phyloP scores from a whole-genome alignment of 306 rosid genomes.

The Geum urbanum region DNA sequence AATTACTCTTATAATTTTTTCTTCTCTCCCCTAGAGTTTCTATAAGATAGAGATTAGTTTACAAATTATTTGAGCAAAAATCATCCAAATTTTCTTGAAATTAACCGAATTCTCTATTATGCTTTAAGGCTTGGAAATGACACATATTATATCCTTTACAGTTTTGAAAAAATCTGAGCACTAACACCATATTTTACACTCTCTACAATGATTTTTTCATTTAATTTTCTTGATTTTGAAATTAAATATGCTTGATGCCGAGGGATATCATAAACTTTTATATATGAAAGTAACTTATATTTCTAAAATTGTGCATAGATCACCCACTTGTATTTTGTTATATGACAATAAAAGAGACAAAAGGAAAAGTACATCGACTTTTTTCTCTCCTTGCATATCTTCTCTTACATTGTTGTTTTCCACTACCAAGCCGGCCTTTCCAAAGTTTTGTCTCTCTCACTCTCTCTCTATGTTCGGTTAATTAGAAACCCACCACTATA shows the following conservation, averaged over 20 bases:
- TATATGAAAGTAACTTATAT: neutral
- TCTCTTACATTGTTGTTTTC: constrained; percentile 39
- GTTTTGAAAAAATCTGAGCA: constrained; percentile 13
- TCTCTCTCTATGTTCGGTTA: too few relatives aligned
- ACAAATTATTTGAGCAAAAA: too few relatives aligned
- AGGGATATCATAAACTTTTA: neutral
- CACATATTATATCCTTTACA: too few relatives aligned
- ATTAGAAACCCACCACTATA: too few relatives aligned
- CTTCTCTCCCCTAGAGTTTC: too few relatives aligned
- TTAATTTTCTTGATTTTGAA: constrained; percentile 8
- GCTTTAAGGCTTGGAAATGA: too few relatives aligned
- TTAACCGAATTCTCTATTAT: too few relatives aligned
- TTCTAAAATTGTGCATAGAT: constrained; percentile 25
- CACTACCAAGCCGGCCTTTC: constrained; percentile 38
- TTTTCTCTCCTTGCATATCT: constrained; percentile 45
- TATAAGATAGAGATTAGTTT: too few relatives aligned
- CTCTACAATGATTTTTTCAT: neutral
- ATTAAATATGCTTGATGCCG: constrained; percentile 10
- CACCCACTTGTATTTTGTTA: constrained; percentile 43
- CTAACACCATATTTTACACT: constrained; percentile 2
- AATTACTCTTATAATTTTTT: too few relatives aligned
- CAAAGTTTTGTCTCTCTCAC: too few relatives aligned
- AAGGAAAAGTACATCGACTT: constrained; percentile 49
- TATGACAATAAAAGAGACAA: constrained; percentile 54
- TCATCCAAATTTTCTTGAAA: too few relatives aligned